Percentiles rank a stretch among this genome's conserved stretches.
These are phyloP conservation scores for Pleurozium schreberi DNA, from an alignment of 225 moss, liverwort and hornwort genomes.

Conservation along the genomic window DNA sequence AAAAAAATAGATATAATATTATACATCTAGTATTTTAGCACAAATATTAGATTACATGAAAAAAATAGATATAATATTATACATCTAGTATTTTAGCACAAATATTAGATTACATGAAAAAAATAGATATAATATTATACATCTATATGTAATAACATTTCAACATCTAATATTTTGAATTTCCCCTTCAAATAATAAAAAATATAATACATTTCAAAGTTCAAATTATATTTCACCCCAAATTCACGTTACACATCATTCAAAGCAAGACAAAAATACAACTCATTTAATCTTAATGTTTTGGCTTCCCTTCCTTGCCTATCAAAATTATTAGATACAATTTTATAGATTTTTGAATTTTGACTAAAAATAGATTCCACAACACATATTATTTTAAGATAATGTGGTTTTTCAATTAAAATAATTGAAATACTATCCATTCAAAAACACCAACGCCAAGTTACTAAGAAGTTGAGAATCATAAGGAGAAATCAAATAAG, in stretches of 20 bases:
- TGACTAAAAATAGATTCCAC: no score
- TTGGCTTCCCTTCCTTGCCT: accelerated
- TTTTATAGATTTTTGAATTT: accelerated
- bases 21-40: no score
- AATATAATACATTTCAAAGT: no score
- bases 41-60: no score
- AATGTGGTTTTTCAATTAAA: accelerated
- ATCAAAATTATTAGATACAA: background rate
- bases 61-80: no score
- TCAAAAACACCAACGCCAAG: background rate
- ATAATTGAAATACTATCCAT: background rate
- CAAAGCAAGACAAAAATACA: background rate
- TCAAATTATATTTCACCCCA: background rate
- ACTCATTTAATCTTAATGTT: background rate
- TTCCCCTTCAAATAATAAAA: background rate
- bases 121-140: no score
- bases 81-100: no score
- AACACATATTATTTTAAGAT: background rate
- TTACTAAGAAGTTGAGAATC: accelerated
- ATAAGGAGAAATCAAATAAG: accelerated
- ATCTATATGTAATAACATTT: no score
- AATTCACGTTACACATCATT: background rate
- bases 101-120: no score
- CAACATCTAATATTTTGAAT: background rate
- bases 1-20: no score